Base-by-base conservation (phyloP, 2,329 filamentous ascomycete species). In the Verticillium isaacii region DNA sequence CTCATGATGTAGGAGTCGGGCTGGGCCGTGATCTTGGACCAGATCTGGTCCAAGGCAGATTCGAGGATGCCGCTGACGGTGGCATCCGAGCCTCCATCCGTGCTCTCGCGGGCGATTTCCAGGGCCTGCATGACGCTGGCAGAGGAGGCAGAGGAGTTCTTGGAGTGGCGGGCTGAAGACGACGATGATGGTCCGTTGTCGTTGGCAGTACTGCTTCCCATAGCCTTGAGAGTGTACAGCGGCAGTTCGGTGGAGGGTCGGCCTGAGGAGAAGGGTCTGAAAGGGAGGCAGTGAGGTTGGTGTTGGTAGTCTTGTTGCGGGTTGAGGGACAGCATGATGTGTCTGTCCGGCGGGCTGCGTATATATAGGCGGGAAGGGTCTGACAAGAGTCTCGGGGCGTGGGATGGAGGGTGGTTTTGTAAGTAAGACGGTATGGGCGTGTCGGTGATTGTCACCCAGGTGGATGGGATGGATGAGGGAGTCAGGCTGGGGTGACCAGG, bases 1-100 rank as follows among this genome's bases (percentile, higher is more conserved):
- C 80, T 86, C 79, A 96, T 87, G 66, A 95, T 75, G 74, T 94
- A 96, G n/a, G 80, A 79, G 58, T 84, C 76, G 1, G 90, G 90
- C 36, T 88, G 78, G 3, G 80, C 78, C 68, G 87, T 77, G 61
- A 96, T 82, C 68, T 85, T 88, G 54, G 71, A 72, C 90, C 91
- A 94, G 65, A 93, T 85, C 65, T 84, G 79, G 1, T 76, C 71
- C 58, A 92, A 78, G 34, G 85, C 88, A 58, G 73, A 73, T 71
- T 93, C 88, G 45, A 96, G 85, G 61, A 89, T 86, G 64, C 79
- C 78, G 69, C 80, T 82, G 62, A 93, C 83, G 59, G 78, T 79
- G 8, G 85, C 80, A 69, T 93, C 87, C 59, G 86, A 78, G 17
- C 80, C 78, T 62, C 86, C 89, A 64, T 89, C 87, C 63, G 89